Evolutionary conservation across 192 early-diverging fungal genomes (phyloP).

Genomic region (Martensiomyces pterosporus): DNA sequence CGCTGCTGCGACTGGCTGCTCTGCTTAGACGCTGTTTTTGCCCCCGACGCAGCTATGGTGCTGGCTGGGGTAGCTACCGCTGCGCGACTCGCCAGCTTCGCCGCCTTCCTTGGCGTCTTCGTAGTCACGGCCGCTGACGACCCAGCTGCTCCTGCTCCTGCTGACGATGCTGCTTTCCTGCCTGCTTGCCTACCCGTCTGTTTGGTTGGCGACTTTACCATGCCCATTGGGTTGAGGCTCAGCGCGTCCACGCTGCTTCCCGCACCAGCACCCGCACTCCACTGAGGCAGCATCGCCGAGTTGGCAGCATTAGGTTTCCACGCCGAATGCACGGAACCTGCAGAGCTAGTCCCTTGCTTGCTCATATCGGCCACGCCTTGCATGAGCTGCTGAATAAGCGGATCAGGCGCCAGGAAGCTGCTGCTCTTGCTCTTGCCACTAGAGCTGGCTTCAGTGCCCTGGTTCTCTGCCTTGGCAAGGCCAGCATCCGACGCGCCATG

Average conservation of each 20-base stretch:
- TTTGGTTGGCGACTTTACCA: too few relatives aligned
- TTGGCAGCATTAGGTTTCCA: constrained; percentile 14
- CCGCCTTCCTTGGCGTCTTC: too few relatives aligned
- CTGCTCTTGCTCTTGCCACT: too few relatives aligned
- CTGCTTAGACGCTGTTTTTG: neutral
- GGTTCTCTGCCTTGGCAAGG: neutral
- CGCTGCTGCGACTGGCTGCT: constrained; percentile 1
- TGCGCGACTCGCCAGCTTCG: too few relatives aligned
- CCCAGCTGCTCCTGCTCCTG: too few relatives aligned
- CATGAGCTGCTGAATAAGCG: constrained; percentile 33
- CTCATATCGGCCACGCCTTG: constrained; percentile 20
- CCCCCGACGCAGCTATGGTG: too few relatives aligned
- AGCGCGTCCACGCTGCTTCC: too few relatives aligned
- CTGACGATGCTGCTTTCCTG: too few relatives aligned
- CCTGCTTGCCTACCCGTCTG: too few relatives aligned
- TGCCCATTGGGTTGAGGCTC: too few relatives aligned
- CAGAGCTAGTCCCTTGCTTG: constrained; percentile 1
- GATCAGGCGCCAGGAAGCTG: constrained; percentile 22
- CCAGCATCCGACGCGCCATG: neutral
- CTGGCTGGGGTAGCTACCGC: too few relatives aligned
- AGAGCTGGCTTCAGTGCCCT: neutral
- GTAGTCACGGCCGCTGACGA: too few relatives aligned
- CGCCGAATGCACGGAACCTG: constrained; percentile 4
- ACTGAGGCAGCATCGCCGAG: constrained; percentile 15
- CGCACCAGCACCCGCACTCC: constrained; percentile 5